A percentile compares a stretch with the other conserved stretches of the same genome.
Conservation (phyloP, 371 early-diverging fungal genomes). For the Capillidium heterosporum region DNA sequence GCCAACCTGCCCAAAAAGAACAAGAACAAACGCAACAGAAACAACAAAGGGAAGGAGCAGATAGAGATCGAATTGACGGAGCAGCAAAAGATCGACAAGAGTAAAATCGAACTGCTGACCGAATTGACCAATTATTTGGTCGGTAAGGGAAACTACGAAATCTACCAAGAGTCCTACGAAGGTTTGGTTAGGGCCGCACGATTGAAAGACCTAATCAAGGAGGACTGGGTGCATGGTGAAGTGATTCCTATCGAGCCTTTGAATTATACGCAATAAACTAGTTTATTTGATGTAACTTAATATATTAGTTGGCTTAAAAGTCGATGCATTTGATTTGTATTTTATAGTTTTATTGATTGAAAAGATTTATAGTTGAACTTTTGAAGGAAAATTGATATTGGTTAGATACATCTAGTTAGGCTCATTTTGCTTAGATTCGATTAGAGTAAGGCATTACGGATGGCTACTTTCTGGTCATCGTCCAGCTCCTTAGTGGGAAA, state of each 20-base stretch:
- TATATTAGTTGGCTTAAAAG: too few species aligned
- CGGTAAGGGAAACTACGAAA: conserved; percentile 8
- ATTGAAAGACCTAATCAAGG: conserved; percentile 29
- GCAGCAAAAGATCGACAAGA: conserved; percentile 1
- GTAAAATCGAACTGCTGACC: conserved; percentile 8
- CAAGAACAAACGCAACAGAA: neutral
- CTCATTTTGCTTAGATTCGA: too few species aligned
- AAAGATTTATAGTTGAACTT: too few species aligned
- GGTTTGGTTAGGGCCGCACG: conserved; percentile 13
- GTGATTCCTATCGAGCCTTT: neutral
- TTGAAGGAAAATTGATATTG: too few species aligned
- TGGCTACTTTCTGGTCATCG: too few species aligned
- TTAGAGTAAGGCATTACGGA: too few species aligned
- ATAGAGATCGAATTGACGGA: neutral
- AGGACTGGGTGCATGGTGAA: conserved; percentile 37
- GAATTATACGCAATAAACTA: too few species aligned
- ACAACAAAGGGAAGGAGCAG: conserved; percentile 3
- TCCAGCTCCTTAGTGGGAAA: conserved; percentile 35
- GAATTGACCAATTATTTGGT: conserved; percentile 9
- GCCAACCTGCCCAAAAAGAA: conserved; percentile 23
- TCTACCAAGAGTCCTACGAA: conserved; percentile 11
- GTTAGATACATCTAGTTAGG: too few species aligned
- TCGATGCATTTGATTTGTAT: too few species aligned
- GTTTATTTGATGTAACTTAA: too few species aligned
- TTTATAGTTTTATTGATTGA: too few species aligned